Evolutionary conservation across 2,329 filamentous ascomycete species (phyloP), one percentile per base, ranked within the genome.

Genomic region (Diaporthe batatas): DNA sequence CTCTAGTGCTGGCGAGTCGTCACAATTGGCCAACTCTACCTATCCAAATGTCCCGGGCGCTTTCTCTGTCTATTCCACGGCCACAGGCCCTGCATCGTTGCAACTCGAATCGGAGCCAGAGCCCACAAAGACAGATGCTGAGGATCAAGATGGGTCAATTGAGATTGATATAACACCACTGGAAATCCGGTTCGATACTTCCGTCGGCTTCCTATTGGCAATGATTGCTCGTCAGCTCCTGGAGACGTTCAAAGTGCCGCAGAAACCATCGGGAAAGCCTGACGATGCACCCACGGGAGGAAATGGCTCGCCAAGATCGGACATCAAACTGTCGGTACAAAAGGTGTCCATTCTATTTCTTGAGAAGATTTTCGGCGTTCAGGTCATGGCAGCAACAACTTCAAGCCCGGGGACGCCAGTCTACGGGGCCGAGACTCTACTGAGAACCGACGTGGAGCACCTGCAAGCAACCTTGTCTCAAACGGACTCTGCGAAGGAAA

Each of bases 331-430:
- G 21, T 79, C 79, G 1, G 79, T 86, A 0, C 82, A 89, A 64
- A 83, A 86, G 72, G 82, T 91, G 10, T 88, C 86, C 0, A 72
- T 91, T 12, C 83, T 88, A 53, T 89, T 91, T 72, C 80, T 91
- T 10, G 88, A 90, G 75, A 86, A 85, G 68, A 80, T 91, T 10
- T 79, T 82, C 8, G 89, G 88, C 1, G 82, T 90, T 68, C 84
- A 87, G 2, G 87, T 90, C 75, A 86, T 84, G 0, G 18, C 14
- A 23, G 58, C 67, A 25, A 57, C 21, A 42, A 39, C 39, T 34
- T 79, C 86, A 6, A 83, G 86, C 70, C 83, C 85, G 34, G 77
- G 78, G 0, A 79, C 82, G 3, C 80, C 84, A 64, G 81, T 83
- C 10, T 83, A 86, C 34, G 82, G 82, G 53, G 79, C 84, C 2